Evolutionary conservation across 805 yeast genomes (phyloP), one percentile per base, ranked within the genome.

Genomic region (Yarrowia porcina): DNA sequence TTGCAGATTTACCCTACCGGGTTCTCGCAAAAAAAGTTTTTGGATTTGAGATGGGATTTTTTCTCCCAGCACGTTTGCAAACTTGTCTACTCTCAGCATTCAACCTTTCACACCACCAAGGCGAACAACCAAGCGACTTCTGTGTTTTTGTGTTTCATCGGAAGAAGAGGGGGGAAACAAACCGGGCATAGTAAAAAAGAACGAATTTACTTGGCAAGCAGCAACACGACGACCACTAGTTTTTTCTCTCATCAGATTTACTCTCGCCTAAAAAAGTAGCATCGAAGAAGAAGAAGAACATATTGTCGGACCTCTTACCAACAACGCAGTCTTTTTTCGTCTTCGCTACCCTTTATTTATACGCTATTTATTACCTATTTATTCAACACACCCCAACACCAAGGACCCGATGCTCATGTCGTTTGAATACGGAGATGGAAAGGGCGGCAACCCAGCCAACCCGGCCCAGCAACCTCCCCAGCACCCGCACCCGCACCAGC

Each of bases 341-440:
- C 30, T 25, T 25, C 12, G 41, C 41, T 20, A 49, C 30, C 44
- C 23, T 52, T 52, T 52, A 52, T 52, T 52, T 52, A 52, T 52
- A 49, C 57, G 30, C 57, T 52, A 52, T 52, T 52, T 52, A 52
- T 52, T 52, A 18, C 39, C 33, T 56, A 56, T 56, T 56, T 56
- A 56, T 56, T 56, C 45, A 33, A 33, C 41, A 18, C 36, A 12
- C 52, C 33, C 30, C 54, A 18, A 11, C 38, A 12, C 17, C 13
- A 28, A n/a, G n/a, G n/a, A n/a, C n/a, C 59, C 49, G 39, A 56
- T 56, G 61, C 61, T 56, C 61, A 56, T 56, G 61, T 56, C 61
- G 39, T 56, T 56, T 56, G 61, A 56, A 41, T 56, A 56, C 38
- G 47, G 49, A 18, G 61, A 56, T 18, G 47, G 61, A 13, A 56